Conservation (phyloP, 805 yeast genomes). For the Ogataea polymorpha region DNA sequence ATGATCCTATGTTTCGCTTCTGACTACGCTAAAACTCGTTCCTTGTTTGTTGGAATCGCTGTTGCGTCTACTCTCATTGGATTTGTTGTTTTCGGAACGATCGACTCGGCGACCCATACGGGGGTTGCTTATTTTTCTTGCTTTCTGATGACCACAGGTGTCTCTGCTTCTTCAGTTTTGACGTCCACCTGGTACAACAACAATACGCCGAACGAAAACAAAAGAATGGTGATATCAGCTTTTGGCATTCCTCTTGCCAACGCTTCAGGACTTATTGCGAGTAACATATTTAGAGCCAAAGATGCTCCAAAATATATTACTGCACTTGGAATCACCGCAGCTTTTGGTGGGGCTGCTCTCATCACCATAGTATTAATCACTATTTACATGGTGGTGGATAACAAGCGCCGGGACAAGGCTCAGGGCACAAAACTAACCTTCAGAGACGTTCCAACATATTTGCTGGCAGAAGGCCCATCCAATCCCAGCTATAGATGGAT, state of each 20-base stretch:
- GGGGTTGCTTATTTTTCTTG: slow-evolving; percentile 23
- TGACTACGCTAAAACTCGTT: slow-evolving; percentile 39
- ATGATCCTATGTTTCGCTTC: slow-evolving; percentile 39
- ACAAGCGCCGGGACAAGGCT: slow-evolving; percentile 37
- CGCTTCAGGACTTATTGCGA: slow-evolving; percentile 53
- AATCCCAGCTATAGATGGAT: slow-evolving; percentile 48
- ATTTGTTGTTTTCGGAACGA: slow-evolving; percentile 44
- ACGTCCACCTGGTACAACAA: slow-evolving; percentile 51
- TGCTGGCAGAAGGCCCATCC: slow-evolving; percentile 42
- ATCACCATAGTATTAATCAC: slow-evolving; percentile 23
- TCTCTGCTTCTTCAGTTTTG: slow-evolving; percentile 46
- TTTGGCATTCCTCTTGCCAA: slow-evolving; percentile 55
- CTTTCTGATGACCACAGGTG: slow-evolving; percentile 44
- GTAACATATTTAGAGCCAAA: slow-evolving; percentile 46
- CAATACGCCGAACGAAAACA: slow-evolving; percentile 44
- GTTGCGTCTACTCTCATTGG: slow-evolving; percentile 42
- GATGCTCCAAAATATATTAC: slow-evolving; percentile 53
- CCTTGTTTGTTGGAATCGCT: slow-evolving; percentile 37
- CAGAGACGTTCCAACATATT: slow-evolving; percentile 41
- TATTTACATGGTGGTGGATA: slow-evolving; percentile 40
- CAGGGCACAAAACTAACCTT: slow-evolving; percentile 40
- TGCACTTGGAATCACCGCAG: slow-evolving; percentile 48
- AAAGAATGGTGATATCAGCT: slow-evolving; percentile 46
- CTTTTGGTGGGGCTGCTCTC: slow-evolving; percentile 44
- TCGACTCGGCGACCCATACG: slow-evolving; percentile 37